Percentiles rank a stretch among this genome's conserved stretches.
These are phyloP conservation scores for Lindgomyces ingoldianus DNA, from an alignment of 495 filamentous ascomycete species.

Conservation along the genomic window DNA sequence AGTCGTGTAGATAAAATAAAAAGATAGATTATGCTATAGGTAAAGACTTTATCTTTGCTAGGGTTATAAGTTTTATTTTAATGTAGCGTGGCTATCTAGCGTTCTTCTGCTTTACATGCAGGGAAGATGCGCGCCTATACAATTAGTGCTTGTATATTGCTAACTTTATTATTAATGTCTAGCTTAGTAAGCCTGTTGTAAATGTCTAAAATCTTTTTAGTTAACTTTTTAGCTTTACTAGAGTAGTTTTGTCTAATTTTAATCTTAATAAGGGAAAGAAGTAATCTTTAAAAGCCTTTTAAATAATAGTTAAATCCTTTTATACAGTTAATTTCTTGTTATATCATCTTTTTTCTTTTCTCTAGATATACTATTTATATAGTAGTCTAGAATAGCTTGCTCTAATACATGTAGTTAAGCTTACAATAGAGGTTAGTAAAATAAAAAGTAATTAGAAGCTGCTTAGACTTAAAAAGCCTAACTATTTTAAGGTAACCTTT, in stretches of 20 bases:
- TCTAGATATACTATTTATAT: slow-evolving; percentile 10
- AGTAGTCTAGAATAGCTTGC: not conserved
- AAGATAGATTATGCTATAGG: slow-evolving; percentile 12
- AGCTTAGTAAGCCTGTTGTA: slow-evolving; percentile 1
- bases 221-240: slow-evolving; percentile 12
- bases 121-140: not conserved
- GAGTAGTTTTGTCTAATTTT: slow-evolving; percentile 6
- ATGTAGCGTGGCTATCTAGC: slow-evolving; percentile 3
- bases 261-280: slow-evolving; percentile 11
- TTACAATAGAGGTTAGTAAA: slow-evolving; percentile 7
- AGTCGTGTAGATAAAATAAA: slow-evolving; percentile 5
- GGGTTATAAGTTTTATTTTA: slow-evolving; percentile 8
- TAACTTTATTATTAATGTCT: slow-evolving; percentile 8
- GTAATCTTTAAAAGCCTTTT: slow-evolving; percentile 10
- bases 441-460: slow-evolving; percentile 11
- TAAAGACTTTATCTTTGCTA: slow-evolving; percentile 11
- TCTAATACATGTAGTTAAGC: slow-evolving; percentile 2
- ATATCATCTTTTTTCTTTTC: slow-evolving; percentile 1
- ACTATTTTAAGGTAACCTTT: slow-evolving; percentile 1
- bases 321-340: slow-evolving; percentile 9
- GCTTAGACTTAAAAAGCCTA: slow-evolving; percentile 10
- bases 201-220: slow-evolving; percentile 2
- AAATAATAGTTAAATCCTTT: slow-evolving; percentile 7
- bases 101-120: not conserved
- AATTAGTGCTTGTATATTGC: slow-evolving; percentile 9